These are phyloP conservation scores for Nitzschia palea DNA, from an alignment of 108 stramenopile genomes.

Conservation along the genomic window DNA sequence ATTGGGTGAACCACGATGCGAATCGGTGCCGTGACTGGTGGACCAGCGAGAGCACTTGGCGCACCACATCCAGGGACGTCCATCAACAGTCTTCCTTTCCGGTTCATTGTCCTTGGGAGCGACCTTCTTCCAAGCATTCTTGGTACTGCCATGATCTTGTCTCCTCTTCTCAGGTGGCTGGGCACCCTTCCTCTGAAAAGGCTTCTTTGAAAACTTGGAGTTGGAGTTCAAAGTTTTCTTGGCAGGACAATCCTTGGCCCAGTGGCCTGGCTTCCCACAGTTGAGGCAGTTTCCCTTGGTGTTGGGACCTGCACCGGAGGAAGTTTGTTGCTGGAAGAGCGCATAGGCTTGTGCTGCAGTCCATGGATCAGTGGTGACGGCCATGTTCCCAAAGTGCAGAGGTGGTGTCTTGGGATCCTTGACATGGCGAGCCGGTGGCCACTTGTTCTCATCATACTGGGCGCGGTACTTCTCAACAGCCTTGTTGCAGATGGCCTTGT, in stretches of 20 bases:
- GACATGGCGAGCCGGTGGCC: neutral
- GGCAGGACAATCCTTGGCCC: neutral
- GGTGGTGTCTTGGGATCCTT: neutral
- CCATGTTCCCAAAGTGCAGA: neutral
- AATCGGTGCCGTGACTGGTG: conserved; percentile 16
- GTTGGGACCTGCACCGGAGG: neutral
- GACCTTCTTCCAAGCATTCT: neutral
- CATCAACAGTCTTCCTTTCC: neutral
- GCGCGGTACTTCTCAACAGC: neutral
- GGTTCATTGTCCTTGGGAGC: neutral
- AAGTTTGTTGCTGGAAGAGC: neutral
- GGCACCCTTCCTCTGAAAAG: too few relatives aligned
- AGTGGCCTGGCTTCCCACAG: neutral
- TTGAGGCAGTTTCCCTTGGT: neutral
- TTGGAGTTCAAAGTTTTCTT: neutral
- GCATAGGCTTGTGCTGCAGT: neutral
- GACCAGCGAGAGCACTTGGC: conserved; percentile 19
- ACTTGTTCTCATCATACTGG: too few relatives aligned
- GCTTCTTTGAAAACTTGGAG: too few relatives aligned
- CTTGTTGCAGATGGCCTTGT: neutral
- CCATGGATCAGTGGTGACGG: neutral
- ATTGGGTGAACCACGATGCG: neutral
- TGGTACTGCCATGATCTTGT: neutral
- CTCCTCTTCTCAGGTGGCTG: too few relatives aligned
- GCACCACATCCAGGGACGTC: conserved; percentile 8